A percentile compares a stretch with the other conserved stretches of the same genome.
phyloP scores from a whole-genome alignment of 2,329 filamentous ascomycete genomes.

The Paecilomyces dactylethromorphus region DNA sequence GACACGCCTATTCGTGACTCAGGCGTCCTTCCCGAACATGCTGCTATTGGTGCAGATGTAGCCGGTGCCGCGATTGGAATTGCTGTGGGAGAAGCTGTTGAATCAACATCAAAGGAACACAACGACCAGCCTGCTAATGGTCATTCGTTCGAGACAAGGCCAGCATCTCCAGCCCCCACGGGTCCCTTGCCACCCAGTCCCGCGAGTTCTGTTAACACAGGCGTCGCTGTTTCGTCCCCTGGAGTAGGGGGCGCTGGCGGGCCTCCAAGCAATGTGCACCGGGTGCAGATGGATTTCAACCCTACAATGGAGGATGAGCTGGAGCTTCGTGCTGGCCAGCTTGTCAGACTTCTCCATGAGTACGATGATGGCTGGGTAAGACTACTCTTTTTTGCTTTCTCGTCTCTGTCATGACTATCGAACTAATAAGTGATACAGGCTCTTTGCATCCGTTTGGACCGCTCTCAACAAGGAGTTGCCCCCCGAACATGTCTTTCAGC shows the following conservation, averaged over 20 bases:
- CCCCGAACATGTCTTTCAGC: constrained; percentile 91
- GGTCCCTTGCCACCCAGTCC: constrained; percentile 17
- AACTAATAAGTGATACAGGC: constrained; percentile 51
- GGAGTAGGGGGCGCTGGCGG: constrained; percentile 56
- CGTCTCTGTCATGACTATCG: constrained; percentile 13
- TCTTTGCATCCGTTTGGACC: constrained; percentile 84
- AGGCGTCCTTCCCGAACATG: constrained; percentile 35
- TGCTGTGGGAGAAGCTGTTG: constrained; percentile 33
- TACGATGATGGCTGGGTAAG: constrained; percentile 98
- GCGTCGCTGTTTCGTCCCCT: constrained; percentile 36
- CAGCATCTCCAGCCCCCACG: constrained; percentile 13
- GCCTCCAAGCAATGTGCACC: constrained; percentile 67
- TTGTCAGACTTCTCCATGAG: constrained; percentile 86
- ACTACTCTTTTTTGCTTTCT: constrained; percentile 11
- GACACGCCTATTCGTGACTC: constrained; percentile 35
- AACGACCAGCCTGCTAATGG: constrained; percentile 15
- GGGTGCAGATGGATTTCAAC: constrained; percentile 89
- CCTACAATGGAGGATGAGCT: constrained; percentile 91
- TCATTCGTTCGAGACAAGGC: constrained; percentile 13
- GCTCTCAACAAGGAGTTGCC: constrained; percentile 85
- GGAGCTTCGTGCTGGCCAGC: constrained; percentile 68
- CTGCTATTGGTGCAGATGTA: constrained; percentile 16
- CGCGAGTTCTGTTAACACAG: constrained; percentile 15
- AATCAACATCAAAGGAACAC: constrained; percentile 16
- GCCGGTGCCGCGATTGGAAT: constrained; percentile 34